Evolutionary conservation across 139 green algal species (phyloP), one percentile per base, ranked within the genome.

Genomic region (Chlamydomonas sphaeroides): DNA sequence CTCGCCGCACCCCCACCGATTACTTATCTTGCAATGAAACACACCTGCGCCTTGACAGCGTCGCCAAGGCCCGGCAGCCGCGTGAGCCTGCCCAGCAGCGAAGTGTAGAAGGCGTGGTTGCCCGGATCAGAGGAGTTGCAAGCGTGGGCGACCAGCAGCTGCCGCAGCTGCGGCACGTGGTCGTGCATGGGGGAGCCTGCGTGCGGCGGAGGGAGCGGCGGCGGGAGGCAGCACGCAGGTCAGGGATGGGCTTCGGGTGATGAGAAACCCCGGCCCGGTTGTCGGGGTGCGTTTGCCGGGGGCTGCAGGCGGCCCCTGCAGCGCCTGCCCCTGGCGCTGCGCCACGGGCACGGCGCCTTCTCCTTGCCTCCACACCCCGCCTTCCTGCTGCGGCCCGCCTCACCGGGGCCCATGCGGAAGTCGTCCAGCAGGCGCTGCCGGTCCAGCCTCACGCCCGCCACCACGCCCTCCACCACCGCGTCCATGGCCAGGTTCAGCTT

Each of bases 391-490:
- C 32, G 6, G 71, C 49, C 45, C 61, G 3, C 61, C 73, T 62
- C 62, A 17, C n/a, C 25, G 7, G 36, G 35, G 1, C 17, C 57
- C 65, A 87, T 45, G 36, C 49, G 30, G 71, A 88, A 88, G 78
- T 88, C 84, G 20, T 48, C 28, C 35, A 81, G 32, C 69, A 88
- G 65, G 25, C 78, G 32, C 48, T 84, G 71, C 25, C 70, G 36
- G 8, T 77, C 68, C 65, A 88, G 38, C n/a, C 10, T 59, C 51
- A 88, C 84, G 8, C 84, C 84, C 35, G 78, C 65, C 79, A 86
- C 86, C 39, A 88, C 8, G 5, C 68, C 84, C 32, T 83, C 78
- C 28, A 88, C 11, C 70, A 88, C 63, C 39, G 78, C 63, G 7
- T 77, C 62, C 78, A 85, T 61, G 32, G 69, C 51, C 35, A 41